Evolutionary conservation across 2,329 filamentous ascomycete genomes (phyloP), one percentile per base, ranked within the genome.

Genomic region (Phialophora macrospora): DNA sequence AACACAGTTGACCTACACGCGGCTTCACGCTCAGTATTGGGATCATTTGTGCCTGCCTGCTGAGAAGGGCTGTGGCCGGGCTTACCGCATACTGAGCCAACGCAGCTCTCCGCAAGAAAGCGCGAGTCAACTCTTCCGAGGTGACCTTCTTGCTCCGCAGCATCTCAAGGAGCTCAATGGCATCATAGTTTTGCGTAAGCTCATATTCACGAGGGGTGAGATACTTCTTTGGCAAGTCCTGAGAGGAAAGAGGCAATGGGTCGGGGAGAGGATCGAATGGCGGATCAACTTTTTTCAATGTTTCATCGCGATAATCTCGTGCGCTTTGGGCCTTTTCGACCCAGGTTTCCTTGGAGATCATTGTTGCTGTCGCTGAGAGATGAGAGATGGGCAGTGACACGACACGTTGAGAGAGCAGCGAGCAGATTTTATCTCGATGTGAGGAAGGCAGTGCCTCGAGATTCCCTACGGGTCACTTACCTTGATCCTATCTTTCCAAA

Each of bases 71-170:
- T 44, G 38, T 14, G 32, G 17, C 20, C 22, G 28, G 30, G 41
- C 66, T 46, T 63, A 69, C 66, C 52, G 63, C 59, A 48, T 62
- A 62, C 38, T 71, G 69, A 1, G 85, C 84, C 22, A 87, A 73
- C 4, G 74, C 83, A 28, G 85, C 85, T 48, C 85, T 77, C 52
- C 83, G 77, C 51, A 87, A 75, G 72, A 87, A 88, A 1, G 85
- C 85, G 34, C 77, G 80, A 2, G 79, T 80, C 8, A 87, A 82
- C 17, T 77, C 73, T 1, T 75, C 76, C 34, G 80, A 77, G 11
- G 77, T 80, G 22, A 83, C 70, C 59, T 79, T 74, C 7, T 80
- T 80, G 6, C 74, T 76, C 5, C 81, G 78, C 41, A 87, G 76
- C 59, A 74, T 74, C 20, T 73, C 68, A 1, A 81, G 71, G 1